Evolutionary conservation across 257 asterid species (phyloP), one percentile per base, ranked within the genome.

Genomic region (Solanum pimpinellifolium): DNA sequence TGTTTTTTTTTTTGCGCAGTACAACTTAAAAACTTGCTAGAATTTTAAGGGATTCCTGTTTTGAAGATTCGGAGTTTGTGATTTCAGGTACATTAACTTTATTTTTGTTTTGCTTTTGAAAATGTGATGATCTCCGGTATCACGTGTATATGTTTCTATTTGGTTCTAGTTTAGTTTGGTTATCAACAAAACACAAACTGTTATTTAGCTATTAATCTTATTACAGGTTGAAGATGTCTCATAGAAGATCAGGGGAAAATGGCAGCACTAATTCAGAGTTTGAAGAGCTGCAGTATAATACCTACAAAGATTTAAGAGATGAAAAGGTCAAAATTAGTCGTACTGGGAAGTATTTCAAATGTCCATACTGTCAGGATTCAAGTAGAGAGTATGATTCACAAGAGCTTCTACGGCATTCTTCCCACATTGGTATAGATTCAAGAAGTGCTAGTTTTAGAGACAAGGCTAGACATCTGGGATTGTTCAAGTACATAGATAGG

Each of bases 371-470:
- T 84, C 87, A 20, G 83, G 89, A 92, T 88, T 65, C 23, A 33
- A 75, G 88, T 85, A 89, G 73, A 83, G 98, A 95, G 27, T 95
- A 96, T 88, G 87, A 86, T 47, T 27, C 89, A 65, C 44, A 49
- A n/a, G 98, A 92, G 89, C 94, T 96, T 86, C 91, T 90, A 84
- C 87, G 91, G 56, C 99, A 96, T 89, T 91, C 98, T 73, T 91
- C 92, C 87, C 93, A 96, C 84, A 91, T 96, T 75, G 92, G 92
- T 68, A 87, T 80, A 85, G 95, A 94, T 62, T 94, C 97, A 72
- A 94, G 77, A 87, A 92, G 95, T 92, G 94, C 96, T 16, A 93
- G 90, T 89, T 87, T 90, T 27, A 78, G 90, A 84, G 96, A 93
- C 46, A 93, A 86, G 91, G 99, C 95, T 83, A 92, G 88, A 86